phyloP scores from a whole-genome alignment of 345 rosid genomes.

The Psidium friedrichsthalianum region DNA sequence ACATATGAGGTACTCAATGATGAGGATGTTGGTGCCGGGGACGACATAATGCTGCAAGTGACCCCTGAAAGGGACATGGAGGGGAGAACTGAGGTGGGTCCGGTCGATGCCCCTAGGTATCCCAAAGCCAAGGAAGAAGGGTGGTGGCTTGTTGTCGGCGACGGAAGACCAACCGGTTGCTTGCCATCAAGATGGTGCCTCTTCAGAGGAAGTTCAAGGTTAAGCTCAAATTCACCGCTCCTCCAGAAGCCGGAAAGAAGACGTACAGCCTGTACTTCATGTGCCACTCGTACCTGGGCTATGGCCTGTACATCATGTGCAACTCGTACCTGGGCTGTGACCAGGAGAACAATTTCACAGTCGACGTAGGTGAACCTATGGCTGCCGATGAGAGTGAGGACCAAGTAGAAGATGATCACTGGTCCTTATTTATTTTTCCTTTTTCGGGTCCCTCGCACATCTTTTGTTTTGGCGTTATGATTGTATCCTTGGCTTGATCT shows the following conservation, averaged over 20 bases:
- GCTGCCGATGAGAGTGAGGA: constrained; percentile 12
- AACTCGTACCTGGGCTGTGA: constrained; percentile 89
- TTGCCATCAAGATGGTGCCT: constrained; percentile 81
- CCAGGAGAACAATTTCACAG: constrained; percentile 61
- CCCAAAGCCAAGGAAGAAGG: constrained; percentile 92
- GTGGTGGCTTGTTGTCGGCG: constrained; percentile 96
- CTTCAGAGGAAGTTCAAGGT: constrained; percentile 68
- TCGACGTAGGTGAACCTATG: constrained; percentile 40
- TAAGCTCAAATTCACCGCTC: constrained; percentile 70
- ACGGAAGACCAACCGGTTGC: constrained; percentile 65
- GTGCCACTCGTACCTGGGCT: constrained; percentile 84
- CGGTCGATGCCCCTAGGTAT: constrained; percentile 60
- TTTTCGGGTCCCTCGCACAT: not conserved
- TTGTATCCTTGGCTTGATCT: not conserved
- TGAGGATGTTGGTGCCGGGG: constrained; percentile 47
- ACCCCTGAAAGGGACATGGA: constrained; percentile 68
- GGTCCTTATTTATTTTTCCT: not conserved
- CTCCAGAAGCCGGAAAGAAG: constrained; percentile 55
- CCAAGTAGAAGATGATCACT: not conserved
- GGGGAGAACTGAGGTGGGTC: constrained; percentile 71
- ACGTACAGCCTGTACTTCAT: constrained; percentile 60
- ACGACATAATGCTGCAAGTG: constrained; percentile 53
- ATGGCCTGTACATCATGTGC: constrained; percentile 74
- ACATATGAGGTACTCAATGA: constrained; percentile 48
- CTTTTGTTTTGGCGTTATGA: not conserved